Base-by-base conservation (phyloP, 2,329 filamentous ascomycete species). In the Fusarium pseudocircinatum region DNA sequence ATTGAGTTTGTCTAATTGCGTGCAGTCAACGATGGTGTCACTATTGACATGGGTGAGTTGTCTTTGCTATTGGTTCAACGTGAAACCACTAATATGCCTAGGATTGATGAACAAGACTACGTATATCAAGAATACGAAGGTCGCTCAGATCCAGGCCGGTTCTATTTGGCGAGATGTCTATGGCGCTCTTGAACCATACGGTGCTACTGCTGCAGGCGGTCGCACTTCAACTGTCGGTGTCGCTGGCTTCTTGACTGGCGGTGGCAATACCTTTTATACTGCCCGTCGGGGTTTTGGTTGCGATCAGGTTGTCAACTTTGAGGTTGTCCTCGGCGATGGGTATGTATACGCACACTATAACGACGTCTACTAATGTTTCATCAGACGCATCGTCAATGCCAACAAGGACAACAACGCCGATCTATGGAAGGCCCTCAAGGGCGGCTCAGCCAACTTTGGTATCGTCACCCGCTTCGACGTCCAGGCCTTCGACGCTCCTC, bases 231-330 rank as follows among this genome's bases (percentile, higher is more conserved):
- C 64, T 6, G 64, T 67, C 10, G 80, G 80, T 18, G 78, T 81
- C 12, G 76, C 73, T 4, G 79, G 80, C 1, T 77, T 79, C 28
- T 67, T 78, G 20, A 77, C 78, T 11, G 79, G 79, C 4, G 79
- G 74, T 39, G 70, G 75, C 22, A 65, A 78, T 59, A 73, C 64
- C 18, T 69, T 71, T 47, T 73, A 64, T 32, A 72, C 66, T 24
- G 66, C 61, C 26, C 63, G 66, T 15, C 60, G 63, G 14, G 75
- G 75, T 6, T 62, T 77, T 22, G 70, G 64, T 11, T 85, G 83
- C 57, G 86, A 86, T 63, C 84, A 82, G 39, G 81, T 87, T 4
- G 64, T 79, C 40, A 82, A 80, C 52, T 85, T 85, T 65, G 82
- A 81, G 58, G 81, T 87, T 4, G 81, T 88, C 3, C 84, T 84